A percentile compares a stretch with the other conserved stretches of the same genome.
Evolutionary conservation across 202 grass and related monocot species (phyloP).

Genomic region (Zoysia matrella): DNA sequence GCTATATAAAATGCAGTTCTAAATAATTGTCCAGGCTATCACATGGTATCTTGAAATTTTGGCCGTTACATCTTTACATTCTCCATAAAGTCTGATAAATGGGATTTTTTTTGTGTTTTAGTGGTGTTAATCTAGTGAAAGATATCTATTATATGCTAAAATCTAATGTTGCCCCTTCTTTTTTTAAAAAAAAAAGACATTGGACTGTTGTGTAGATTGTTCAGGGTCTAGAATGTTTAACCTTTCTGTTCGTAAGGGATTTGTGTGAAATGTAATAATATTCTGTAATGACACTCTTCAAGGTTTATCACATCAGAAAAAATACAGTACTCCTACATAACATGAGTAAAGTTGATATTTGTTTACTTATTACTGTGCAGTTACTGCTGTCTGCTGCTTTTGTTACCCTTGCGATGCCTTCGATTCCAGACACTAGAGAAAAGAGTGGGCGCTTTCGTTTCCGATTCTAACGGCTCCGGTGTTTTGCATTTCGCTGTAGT

Average conservation of each 20-base stretch:
- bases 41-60: conserved; percentile 26
- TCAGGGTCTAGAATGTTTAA: neutral
- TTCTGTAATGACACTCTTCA: neutral
- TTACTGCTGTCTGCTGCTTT: too few relatives aligned
- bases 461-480: too few relatives aligned
- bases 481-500: too few relatives aligned
- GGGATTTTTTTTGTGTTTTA: neutral
- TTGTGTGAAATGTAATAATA: neutral
- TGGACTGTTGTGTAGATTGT: neutral
- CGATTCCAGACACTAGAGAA: conserved; percentile 32
- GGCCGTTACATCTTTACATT: conserved; percentile 27
- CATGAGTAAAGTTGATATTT: neutral
- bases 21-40: conserved; percentile 24
- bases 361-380: neutral
- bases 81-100: conserved; percentile 22
- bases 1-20: neutral
- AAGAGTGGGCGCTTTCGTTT: neutral
- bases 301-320: neutral
- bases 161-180: neutral
- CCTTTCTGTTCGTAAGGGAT: neutral
- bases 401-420: neutral
- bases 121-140: conserved; percentile 15
- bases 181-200: neutral
- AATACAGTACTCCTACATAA: neutral
- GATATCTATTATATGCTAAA: neutral